Percentiles rank a stretch among this genome's conserved stretches.
Evolutionary conservation across 495 filamentous ascomycete genomes (phyloP).

Genomic region (Clohesyomyces aquaticus): DNA sequence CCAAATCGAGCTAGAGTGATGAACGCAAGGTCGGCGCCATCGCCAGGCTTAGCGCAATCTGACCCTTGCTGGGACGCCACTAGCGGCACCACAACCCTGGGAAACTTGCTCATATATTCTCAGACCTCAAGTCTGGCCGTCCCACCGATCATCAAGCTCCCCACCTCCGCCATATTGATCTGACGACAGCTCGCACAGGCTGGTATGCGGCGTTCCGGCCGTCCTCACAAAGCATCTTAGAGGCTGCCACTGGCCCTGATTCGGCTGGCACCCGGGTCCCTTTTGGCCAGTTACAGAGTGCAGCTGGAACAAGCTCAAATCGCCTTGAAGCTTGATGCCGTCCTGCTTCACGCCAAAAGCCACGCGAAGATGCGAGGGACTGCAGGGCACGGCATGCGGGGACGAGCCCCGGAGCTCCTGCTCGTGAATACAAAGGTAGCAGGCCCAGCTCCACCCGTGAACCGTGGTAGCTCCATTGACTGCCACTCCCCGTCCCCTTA

Average conservation of each 20-base stretch:
- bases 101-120: constrained; percentile 35
- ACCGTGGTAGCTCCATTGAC: not conserved
- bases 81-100: not conserved
- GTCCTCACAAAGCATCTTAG: not conserved
- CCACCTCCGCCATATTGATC: too few relatives aligned
- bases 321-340: constrained; percentile 11
- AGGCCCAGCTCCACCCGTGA: constrained; percentile 7
- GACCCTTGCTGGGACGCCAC: constrained; percentile 4
- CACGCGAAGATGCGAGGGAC: constrained; percentile 9
- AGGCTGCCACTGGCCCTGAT: not conserved
- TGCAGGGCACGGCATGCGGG: constrained; percentile 26
- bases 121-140: too few relatives aligned
- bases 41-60: constrained; percentile 6
- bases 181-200: too few relatives aligned
- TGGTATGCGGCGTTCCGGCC: not conserved
- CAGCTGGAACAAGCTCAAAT: constrained; percentile 30
- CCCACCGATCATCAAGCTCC: too few relatives aligned
- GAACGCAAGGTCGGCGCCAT: not conserved
- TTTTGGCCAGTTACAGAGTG: not conserved
- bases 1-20: not conserved
- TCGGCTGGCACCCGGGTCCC: not conserved
- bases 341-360: not conserved
- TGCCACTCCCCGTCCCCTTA: not conserved
- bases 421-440: constrained; percentile 19
- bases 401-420: constrained; percentile 19